phyloP scores from a whole-genome alignment of 441 rosid genomes.

The Mallotus repandus region DNA sequence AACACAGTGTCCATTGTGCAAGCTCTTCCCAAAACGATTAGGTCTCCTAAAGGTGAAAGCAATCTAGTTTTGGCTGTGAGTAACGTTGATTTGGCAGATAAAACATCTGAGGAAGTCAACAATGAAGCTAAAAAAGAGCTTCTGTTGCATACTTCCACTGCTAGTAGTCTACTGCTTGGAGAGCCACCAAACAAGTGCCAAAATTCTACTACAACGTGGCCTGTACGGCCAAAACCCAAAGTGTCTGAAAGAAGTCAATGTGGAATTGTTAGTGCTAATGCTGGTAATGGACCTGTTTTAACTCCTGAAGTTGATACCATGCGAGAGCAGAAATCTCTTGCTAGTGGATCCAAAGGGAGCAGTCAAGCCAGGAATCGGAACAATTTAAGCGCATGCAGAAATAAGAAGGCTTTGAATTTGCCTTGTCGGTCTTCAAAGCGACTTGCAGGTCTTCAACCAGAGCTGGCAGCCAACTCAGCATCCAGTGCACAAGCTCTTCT shows the following conservation, averaged over 20 bases:
- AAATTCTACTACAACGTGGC: conserved; percentile 22
- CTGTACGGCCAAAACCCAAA: neutral
- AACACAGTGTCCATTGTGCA: conserved; percentile 12
- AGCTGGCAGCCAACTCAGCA: conserved; percentile 4
- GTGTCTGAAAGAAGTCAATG: neutral
- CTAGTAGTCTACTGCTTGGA: conserved; percentile 9
- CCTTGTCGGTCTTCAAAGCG: conserved; percentile 36
- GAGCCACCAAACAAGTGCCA: conserved; percentile 23
- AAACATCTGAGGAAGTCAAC: conserved; percentile 24
- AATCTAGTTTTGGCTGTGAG: conserved; percentile 2
- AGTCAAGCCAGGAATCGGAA: conserved; percentile 10
- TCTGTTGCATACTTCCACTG: conserved; percentile 10
- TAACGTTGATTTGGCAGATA: conserved; percentile 15
- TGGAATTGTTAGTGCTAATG: neutral
- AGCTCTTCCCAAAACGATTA: conserved; percentile 21
- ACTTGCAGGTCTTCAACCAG: conserved; percentile 30
- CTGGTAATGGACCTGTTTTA: conserved; percentile 16
- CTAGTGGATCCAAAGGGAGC: conserved; percentile 5
- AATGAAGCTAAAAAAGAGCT: conserved; percentile 12
- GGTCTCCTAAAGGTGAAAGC: conserved; percentile 11
- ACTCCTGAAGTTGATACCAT: conserved; percentile 26
- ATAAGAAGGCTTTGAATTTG: conserved; percentile 27
- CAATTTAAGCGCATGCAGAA: conserved; percentile 17
- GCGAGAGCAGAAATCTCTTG: conserved; percentile 18
- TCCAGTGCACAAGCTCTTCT: conserved; percentile 17